Evolutionary conservation across 2,329 filamentous ascomycete genomes (phyloP), one percentile per base, ranked within the genome.

Genomic region (Alternaria incomplexa): DNA sequence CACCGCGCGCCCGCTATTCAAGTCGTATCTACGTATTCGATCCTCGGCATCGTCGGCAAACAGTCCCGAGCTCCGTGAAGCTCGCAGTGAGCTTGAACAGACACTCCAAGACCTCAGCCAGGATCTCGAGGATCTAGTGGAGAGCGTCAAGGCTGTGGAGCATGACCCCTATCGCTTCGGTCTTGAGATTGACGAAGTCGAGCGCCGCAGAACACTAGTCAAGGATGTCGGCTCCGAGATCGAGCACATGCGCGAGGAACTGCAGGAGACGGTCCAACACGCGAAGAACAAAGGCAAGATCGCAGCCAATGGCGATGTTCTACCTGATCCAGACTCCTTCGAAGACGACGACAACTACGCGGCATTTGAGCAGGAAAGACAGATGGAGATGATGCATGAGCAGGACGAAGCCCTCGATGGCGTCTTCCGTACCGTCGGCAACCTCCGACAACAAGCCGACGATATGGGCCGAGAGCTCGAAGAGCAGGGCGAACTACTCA

Each of bases 391-490:
- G 81, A 94, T 99, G 91, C 88, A 91, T 69, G 93, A 97, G 80
- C 96, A 99, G 84, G 96, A 99, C 78, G 86, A 94, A 81, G 91
- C 96, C 73, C 86, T 99, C 2, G 95, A 98, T 77, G 92, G 92
- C 15, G 95, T 99, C 50, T 97, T 96, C 77, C 88, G 90, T 69
- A 98, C 95, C 1, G 96, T 99, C 23, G 95, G 94, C 3, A 97
- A 93, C 77, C 82, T 99, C 76, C 86, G 95, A 59, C 86, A 91
- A 76, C 96, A 98, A 85, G 96, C 96, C 2, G 90, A 96, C 80
- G 92, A 93, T 72, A 99, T 99, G 95, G 95, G 96, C 2, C 86
- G 95, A 61, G 96, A 99, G 83, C 85, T 99, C 48, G 96, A 97
- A 81, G 96, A 99, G 83, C 96, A 99, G 85, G 87, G 87, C 22